Conservation (phyloP, 1,139 yeast genomes). For the Zygotorulaspora mrakii region DNA sequence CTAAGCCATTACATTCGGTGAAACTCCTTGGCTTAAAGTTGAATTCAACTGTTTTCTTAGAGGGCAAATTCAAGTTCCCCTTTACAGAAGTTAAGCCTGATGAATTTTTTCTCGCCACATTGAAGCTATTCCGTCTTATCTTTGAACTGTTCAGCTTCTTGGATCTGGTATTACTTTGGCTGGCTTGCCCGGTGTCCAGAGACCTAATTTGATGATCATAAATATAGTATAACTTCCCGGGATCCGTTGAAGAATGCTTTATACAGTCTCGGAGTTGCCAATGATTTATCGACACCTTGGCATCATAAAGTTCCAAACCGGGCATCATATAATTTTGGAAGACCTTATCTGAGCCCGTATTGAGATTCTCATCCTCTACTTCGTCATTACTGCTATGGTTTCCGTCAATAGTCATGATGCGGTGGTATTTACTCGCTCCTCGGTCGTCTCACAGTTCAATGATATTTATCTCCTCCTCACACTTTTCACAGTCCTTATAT, state of each 20-base stretch:
- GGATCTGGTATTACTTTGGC: constrained; percentile 20
- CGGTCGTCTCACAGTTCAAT: too few species aligned
- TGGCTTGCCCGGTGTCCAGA: constrained; percentile 39
- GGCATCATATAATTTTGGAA: constrained; percentile 37
- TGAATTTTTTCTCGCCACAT: constrained; percentile 8
- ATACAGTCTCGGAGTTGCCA: constrained; percentile 87
- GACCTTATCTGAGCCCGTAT: constrained; percentile 33
- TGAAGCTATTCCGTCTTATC: constrained; percentile 28
- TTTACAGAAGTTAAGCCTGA: constrained; percentile 5
- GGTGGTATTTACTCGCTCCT: too few species aligned
- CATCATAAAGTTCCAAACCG: constrained; percentile 33
- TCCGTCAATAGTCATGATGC: constrained; percentile 28
- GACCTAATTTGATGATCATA: constrained; percentile 45
- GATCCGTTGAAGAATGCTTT: constrained; percentile 42
- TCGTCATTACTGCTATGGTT: constrained; percentile 17
- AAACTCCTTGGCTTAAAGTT: constrained; percentile 68
- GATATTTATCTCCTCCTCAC: too few species aligned
- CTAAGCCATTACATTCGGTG: constrained; percentile 52
- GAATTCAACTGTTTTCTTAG: constrained; percentile 44
- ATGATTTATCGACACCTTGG: constrained; percentile 49
- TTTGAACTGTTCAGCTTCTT: constrained; percentile 8
- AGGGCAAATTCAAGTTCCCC: constrained; percentile 23
- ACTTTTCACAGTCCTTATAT: too few species aligned
- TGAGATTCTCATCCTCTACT: constrained; percentile 25
- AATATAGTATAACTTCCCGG: constrained; percentile 48